phyloP scores from a whole-genome alignment of 2,329 filamentous ascomycete genomes.

The Stromatinia cepivora region DNA sequence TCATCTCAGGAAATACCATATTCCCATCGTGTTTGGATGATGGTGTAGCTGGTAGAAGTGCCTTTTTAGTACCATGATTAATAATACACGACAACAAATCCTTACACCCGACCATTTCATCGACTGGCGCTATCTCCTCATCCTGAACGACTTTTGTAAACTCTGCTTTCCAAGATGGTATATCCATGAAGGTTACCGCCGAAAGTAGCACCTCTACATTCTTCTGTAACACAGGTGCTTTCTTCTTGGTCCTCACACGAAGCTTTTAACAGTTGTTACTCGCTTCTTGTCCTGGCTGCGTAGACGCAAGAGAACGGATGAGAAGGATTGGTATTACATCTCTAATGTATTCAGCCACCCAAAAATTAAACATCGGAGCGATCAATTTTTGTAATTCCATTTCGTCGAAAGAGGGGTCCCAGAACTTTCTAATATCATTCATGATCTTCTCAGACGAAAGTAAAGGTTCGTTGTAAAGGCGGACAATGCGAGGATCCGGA shows the following conservation, averaged over 20 bases:
- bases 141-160: neutral
- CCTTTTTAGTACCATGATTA: constrained; percentile 23
- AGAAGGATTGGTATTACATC: constrained; percentile 10
- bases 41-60: neutral
- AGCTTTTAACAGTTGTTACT: constrained; percentile 12
- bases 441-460: neutral
- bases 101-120: constrained; percentile 14
- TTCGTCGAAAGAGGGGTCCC: neutral
- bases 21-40: too few species aligned
- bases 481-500: constrained; percentile 1
- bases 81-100: constrained; percentile 31
- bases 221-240: neutral
- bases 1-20: neutral
- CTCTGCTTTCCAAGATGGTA: neutral
- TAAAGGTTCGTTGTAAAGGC: constrained; percentile 2
- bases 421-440: neutral
- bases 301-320: constrained; percentile 4
- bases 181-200: constrained; percentile 3
- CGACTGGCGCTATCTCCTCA: neutral
- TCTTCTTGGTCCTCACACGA: neutral
- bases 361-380: constrained; percentile 4
- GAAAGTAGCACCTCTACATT: constrained; percentile 9
- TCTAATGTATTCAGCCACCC: constrained; percentile 12
- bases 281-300: constrained; percentile 5
- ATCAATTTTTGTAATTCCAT: constrained; percentile 3